phyloP scores from a whole-genome alignment of 768 basidiomycete genomes.

The Pholiota microspora region DNA sequence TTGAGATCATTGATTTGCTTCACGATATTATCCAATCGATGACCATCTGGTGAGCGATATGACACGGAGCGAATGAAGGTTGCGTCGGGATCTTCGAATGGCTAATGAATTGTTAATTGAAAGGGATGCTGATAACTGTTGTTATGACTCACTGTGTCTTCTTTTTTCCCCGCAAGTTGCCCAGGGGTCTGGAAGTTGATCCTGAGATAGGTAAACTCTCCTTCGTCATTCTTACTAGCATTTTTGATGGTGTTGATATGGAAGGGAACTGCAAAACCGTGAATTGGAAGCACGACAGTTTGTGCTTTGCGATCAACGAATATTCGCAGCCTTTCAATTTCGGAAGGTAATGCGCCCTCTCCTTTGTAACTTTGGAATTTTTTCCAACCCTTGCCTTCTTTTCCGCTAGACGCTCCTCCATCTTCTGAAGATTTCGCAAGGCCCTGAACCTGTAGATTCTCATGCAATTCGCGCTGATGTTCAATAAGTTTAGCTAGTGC shows the following conservation, averaged over 20 bases:
- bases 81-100: slow-evolving; percentile 94
- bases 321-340: slow-evolving; percentile 79
- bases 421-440: slow-evolving; percentile 82
- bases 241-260: slow-evolving; percentile 99
- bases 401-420: slow-evolving; percentile 68
- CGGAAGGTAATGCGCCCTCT: slow-evolving; percentile 85
- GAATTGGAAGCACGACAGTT: slow-evolving; percentile 87
- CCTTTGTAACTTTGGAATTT: slow-evolving; percentile 96
- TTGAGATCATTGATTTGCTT: slow-evolving; percentile 94
- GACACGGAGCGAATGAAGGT: slow-evolving; percentile 96
- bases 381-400: slow-evolving; percentile 93
- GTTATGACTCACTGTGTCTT: slow-evolving; percentile 72
- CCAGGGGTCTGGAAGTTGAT: slow-evolving; percentile 99
- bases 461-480: slow-evolving; percentile 85
- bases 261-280: slow-evolving; percentile 95
- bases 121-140: background rate
- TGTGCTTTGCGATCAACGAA: slow-evolving; percentile 88
- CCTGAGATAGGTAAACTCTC: slow-evolving; percentile 89
- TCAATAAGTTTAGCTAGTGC: slow-evolving; percentile 77
- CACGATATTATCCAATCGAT: slow-evolving; percentile 85
- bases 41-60: slow-evolving; percentile 86
- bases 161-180: slow-evolving; percentile 96
- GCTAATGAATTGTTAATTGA: slow-evolving; percentile 39
- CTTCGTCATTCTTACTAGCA: slow-evolving; percentile 95
- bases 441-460: slow-evolving; percentile 73